A percentile compares a stretch with the other conserved stretches of the same genome.
Evolutionary conservation across 257 asterid genomes (phyloP).

Genomic region (Pogostemon cablin): DNA sequence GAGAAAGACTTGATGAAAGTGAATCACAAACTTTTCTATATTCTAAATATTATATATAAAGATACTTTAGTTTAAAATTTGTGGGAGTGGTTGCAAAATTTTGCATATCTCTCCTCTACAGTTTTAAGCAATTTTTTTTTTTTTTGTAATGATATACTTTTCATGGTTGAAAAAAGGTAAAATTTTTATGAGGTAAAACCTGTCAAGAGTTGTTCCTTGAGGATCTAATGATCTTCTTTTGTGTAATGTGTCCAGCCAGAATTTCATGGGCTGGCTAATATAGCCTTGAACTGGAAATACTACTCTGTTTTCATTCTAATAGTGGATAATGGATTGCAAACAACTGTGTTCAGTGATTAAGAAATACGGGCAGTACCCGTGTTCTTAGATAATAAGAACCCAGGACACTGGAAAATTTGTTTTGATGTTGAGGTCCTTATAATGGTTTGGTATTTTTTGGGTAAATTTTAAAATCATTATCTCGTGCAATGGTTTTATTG

Average conservation of each 20-base stretch:
- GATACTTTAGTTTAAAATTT: slow-evolving; percentile 14
- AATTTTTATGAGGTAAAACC: slow-evolving; percentile 6
- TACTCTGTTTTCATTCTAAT: no score
- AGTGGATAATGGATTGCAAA: slow-evolving; percentile 13
- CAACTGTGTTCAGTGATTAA: neutral
- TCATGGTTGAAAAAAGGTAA: neutral
- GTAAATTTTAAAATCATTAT: neutral
- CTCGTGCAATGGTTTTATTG: slow-evolving; percentile 29
- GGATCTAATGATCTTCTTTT: slow-evolving; percentile 10
- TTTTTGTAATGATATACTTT: neutral
- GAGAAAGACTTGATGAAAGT: slow-evolving; percentile 23
- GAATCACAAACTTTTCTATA: neutral
- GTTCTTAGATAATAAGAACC: no score
- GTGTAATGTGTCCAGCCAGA: neutral
- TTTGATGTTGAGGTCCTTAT: neutral
- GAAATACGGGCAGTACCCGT: no score
- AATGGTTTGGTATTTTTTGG: neutral
- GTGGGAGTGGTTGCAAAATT: neutral
- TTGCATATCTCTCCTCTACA: neutral
- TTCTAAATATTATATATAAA: slow-evolving; percentile 2
- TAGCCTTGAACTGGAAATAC: neutral
- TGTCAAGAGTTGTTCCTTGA: neutral
- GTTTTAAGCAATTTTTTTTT: neutral
- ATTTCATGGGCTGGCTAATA: neutral
- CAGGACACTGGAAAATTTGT: no score